Evolutionary conservation across 306 rosid genomes (phyloP).

Genomic region (Biancaea sappan): DNA sequence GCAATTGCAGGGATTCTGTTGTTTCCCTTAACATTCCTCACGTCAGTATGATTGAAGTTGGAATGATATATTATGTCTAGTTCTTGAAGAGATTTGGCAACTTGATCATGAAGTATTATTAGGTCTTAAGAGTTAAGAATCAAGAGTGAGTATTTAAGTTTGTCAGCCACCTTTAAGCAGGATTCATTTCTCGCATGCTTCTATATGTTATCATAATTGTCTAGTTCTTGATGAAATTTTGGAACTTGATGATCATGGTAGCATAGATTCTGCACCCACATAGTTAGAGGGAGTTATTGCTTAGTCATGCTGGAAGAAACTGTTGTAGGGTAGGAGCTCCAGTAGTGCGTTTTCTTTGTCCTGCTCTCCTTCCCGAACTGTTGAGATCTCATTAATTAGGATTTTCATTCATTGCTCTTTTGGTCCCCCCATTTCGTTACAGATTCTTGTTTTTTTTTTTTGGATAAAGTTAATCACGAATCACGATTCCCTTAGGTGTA

Average conservation of each 20-base stretch:
- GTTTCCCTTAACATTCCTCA: conserved; percentile 88
- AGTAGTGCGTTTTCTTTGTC: background rate
- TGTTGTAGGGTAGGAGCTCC: background rate
- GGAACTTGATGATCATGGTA: background rate
- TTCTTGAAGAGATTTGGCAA: conserved; percentile 27
- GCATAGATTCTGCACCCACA: background rate
- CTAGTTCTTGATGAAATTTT: conserved; percentile 26
- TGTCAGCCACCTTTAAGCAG: background rate
- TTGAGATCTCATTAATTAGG: background rate
- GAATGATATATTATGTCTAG: conserved; percentile 89
- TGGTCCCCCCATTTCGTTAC: background rate
- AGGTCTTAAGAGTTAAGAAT: background rate
- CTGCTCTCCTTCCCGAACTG: background rate
- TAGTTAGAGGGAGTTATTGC: background rate
- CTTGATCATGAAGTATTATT: background rate
- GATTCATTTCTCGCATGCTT: background rate
- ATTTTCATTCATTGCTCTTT: background rate
- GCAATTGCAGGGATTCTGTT: conserved; percentile 72
- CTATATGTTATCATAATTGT: background rate
- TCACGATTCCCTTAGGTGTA: no score
- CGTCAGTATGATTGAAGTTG: conserved; percentile 80
- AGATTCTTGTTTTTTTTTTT: no score
- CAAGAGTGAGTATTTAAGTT: background rate
- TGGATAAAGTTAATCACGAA: no score
- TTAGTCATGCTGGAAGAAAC: background rate